phyloP scores from a whole-genome alignment of 2,329 filamentous ascomycete genomes.

The Penicillium sp. region DNA sequence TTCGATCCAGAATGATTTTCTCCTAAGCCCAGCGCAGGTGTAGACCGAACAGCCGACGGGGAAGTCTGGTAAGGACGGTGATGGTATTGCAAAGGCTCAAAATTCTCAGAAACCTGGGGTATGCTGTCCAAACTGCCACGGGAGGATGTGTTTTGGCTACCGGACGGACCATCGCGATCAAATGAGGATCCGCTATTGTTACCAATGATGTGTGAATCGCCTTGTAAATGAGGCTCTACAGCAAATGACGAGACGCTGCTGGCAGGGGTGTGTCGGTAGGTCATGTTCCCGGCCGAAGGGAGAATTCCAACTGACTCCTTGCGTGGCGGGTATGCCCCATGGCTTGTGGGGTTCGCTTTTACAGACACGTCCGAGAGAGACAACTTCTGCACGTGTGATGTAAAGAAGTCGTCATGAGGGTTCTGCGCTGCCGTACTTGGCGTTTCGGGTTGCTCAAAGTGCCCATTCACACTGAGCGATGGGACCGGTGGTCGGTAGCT shows the following conservation, averaged over 20 bases:
- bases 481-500: conserved; percentile 40
- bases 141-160: conserved; percentile 38
- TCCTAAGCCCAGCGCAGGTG: conserved; percentile 38
- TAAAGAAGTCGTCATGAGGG: conserved; percentile 28
- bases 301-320: conserved; percentile 31
- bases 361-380: conserved; percentile 36
- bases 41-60: conserved; percentile 32
- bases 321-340: conserved; percentile 29
- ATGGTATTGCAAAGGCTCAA: conserved; percentile 57
- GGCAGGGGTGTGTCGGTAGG: conserved; percentile 37
- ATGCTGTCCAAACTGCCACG: conserved; percentile 43
- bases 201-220: conserved; percentile 25
- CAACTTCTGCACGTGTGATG: conserved; percentile 29
- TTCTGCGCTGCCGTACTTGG: conserved; percentile 36
- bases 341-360: conserved; percentile 25
- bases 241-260: conserved; percentile 44
- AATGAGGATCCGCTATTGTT: conserved; percentile 31
- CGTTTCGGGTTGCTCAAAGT: conserved; percentile 31
- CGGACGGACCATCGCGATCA: conserved; percentile 30
- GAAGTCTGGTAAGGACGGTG: conserved; percentile 53
- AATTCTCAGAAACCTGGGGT: conserved; percentile 39
- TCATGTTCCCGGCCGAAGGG: conserved; percentile 18
- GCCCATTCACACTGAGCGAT: conserved; percentile 39
- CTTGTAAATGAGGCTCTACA: conserved; percentile 33
- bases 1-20: conserved; percentile 60